phyloP scores from a whole-genome alignment of 1,284 basidiomycete species.

The Coniophora puteana region DNA sequence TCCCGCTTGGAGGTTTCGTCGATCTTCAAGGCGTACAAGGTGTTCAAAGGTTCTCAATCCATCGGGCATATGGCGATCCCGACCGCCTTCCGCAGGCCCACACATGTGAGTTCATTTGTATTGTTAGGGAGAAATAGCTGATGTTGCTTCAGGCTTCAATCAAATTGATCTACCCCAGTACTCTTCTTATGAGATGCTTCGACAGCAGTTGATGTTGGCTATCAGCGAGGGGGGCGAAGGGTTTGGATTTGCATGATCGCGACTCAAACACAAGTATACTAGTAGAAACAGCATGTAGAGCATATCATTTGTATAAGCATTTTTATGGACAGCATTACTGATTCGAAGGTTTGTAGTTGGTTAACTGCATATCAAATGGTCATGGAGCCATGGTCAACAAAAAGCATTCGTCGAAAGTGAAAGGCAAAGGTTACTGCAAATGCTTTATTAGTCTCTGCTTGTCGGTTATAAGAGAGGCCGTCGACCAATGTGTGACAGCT shows the following conservation, averaged over 20 bases:
- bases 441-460: neutral
- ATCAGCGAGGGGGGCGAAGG: conserved; percentile 93
- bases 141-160: conserved; percentile 61
- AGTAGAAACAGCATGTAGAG: conserved; percentile 31
- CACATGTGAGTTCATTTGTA: conserved; percentile 61
- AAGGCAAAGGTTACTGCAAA: neutral
- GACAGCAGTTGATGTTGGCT: conserved; percentile 82
- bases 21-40: conserved; percentile 95
- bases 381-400: conserved; percentile 1
- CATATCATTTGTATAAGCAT: conserved; percentile 28
- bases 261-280: conserved; percentile 13
- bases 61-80: conserved; percentile 84
- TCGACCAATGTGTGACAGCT: no score
- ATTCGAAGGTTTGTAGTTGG: neutral
- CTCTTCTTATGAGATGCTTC: conserved; percentile 90
- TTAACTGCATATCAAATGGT: neutral
- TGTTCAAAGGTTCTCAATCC: conserved; percentile 94
- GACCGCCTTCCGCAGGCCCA: conserved; percentile 89
- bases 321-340: conserved; percentile 7
- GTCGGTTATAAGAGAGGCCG: no score
- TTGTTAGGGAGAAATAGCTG: conserved; percentile 8
- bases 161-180: conserved; percentile 89
- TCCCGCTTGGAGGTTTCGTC: conserved; percentile 90
- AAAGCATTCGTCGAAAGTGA: conserved; percentile 2
- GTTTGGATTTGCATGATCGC: conserved; percentile 73